Base-by-base conservation (phyloP, 2,329 filamentous ascomycete genomes). In the Fusarium xyrophilum region DNA sequence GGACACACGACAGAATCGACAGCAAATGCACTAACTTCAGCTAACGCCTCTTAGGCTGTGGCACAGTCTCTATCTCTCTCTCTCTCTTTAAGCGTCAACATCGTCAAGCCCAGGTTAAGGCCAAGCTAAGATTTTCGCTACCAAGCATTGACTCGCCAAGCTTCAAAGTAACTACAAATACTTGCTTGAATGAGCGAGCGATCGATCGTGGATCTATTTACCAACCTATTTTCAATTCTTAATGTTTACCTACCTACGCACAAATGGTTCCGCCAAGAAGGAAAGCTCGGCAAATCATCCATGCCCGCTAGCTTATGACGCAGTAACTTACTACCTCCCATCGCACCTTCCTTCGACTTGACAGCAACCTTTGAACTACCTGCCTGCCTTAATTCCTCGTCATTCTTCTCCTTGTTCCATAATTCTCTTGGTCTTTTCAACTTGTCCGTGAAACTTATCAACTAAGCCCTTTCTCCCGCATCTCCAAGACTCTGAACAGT, bases 251-350 rank as follows among this genome's bases (percentile, higher is more conserved):
- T 35, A 19, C 23, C 17, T 35, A 19, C 23, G 40, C 19, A 36
- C 17, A 50, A 56, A 66, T 68, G 50, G 47, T 47, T 66, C 40
- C 46, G 69, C 71, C 71, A 73, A 73, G 71, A 51, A 61, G 71
- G 71, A 69, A 72, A 58, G 55, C 42, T 38, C 71, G 71, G 71
- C 71, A 73, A 62, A 62, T 54, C n/a, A 2, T 36, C 52, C 56
- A 61, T 64, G 54, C 54, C 57, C 42, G 54, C 51, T 38, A 59
- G 42, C 47, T 47, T 40, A 74, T 74, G 72, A 74, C 72, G 72
- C 74, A 74, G 69, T 51, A 33, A 42, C 38, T 36, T 33, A 67
- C 67, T 60, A 69, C 56, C 64, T 63, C 66, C 62, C 62, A 61
- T 65, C 61, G 23, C 25, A 33, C 57, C 53, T 56, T 33, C 27